These are phyloP conservation scores for Cladosporium halotolerans DNA, from an alignment of 2,329 filamentous ascomycete genomes.

Conservation along the genomic window DNA sequence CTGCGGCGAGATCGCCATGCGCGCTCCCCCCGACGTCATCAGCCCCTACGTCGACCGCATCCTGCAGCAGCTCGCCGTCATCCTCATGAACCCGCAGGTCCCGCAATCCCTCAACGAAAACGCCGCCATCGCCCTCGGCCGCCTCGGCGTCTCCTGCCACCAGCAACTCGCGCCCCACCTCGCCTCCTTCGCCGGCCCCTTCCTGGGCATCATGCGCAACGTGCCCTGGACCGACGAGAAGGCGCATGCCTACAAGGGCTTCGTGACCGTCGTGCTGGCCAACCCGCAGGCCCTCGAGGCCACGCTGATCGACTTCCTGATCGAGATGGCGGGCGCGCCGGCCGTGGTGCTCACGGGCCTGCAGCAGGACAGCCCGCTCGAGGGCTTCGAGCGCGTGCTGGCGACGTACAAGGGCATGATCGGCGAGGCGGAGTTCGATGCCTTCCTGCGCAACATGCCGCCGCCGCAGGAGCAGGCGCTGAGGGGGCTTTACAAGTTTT, in stretches of 20 bases:
- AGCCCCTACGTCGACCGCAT: conserved; percentile 70
- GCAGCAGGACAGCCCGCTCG: conserved; percentile 54
- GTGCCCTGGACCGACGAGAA: conserved; percentile 91
- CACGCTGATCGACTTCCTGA: conserved; percentile 74
- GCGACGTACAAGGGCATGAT: conserved; percentile 50
- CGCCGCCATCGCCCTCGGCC: conserved; percentile 83
- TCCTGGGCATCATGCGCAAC: conserved; percentile 73
- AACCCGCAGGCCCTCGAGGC: conserved; percentile 93
- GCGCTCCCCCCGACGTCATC: conserved; percentile 65
- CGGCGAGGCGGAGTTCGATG: conserved; percentile 42
- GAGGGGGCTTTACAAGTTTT: conserved; percentile 37
- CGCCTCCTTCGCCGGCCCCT: conserved; percentile 71
- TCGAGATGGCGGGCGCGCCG: conserved; percentile 67
- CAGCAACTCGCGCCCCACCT: conserved; percentile 73
- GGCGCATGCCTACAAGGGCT: conserved; percentile 85
- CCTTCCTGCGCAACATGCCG: conserved; percentile 44
- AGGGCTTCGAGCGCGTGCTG: conserved; percentile 62
- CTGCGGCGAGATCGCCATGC: conserved; percentile 82
- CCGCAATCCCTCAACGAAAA: conserved; percentile 88
- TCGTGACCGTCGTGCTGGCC: conserved; percentile 73
- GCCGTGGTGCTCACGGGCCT: conserved; percentile 54
- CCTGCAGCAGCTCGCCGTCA: conserved; percentile 69
- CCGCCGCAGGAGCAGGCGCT: conserved; percentile 38
- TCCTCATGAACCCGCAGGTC: conserved; percentile 77
- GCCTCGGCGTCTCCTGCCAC: conserved; percentile 73